These are phyloP conservation scores for Phanerochaete carnosa DNA, from an alignment of 768 basidiomycete genomes.

Conservation along the genomic window DNA sequence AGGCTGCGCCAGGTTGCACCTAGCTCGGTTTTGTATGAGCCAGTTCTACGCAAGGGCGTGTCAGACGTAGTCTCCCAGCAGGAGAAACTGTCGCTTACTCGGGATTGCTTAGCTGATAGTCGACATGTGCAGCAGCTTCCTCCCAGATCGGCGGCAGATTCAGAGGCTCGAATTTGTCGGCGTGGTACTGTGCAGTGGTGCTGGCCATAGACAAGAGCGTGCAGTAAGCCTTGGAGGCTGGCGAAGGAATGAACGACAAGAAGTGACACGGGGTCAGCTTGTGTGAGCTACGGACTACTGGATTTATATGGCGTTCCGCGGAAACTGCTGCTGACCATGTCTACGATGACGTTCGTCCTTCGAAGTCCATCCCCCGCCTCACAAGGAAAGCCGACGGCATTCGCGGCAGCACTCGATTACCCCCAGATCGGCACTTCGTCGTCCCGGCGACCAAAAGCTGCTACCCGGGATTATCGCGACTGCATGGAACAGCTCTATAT, in stretches of 20 bases:
- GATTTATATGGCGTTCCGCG: not conserved
- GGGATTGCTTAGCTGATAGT: slow-evolving; percentile 8
- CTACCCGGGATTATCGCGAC: no score
- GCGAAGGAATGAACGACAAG: not conserved
- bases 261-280: not conserved
- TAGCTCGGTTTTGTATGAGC: slow-evolving; percentile 2
- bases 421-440: not conserved
- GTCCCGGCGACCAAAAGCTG: not conserved
- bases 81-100: not conserved
- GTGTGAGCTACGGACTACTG: not conserved
- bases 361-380: not conserved
- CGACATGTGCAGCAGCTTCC: slow-evolving; percentile 3
- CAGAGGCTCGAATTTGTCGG: slow-evolving; percentile 4
- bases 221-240: not conserved
- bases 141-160: not conserved
- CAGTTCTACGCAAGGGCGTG: not conserved
- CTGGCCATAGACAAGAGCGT: not conserved
- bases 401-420: not conserved
- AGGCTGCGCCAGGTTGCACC: slow-evolving; percentile 6
- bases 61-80: not conserved
- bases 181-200: no score
- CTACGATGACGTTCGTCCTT: not conserved
- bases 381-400: not conserved
- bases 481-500: not conserved
- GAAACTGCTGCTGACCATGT: not conserved